Evolutionary conservation across 2,329 filamentous ascomycete species (phyloP), one percentile per base, ranked within the genome.

Genomic region (Trichoderma hamatum): DNA sequence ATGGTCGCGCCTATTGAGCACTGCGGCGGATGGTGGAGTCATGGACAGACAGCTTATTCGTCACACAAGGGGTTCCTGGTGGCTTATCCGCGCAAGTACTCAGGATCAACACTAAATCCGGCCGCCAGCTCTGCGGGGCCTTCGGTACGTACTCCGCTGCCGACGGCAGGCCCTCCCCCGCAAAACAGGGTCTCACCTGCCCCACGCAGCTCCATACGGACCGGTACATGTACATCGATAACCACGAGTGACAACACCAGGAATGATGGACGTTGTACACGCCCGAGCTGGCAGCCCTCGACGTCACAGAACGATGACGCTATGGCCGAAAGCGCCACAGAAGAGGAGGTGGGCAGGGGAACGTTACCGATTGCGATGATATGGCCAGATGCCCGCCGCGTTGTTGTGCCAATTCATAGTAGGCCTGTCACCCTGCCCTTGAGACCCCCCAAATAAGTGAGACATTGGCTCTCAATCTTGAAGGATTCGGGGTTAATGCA

Each of bases 71-170:
- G 55, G 51, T 43, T 55, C 51, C 51, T 65, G 51, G 62, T 46
- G 62, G 62, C 62, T 65, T 65, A 54, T 39, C 62, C 28, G n/a
- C 13, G 7, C 30, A 19, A 10, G 24, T 30, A 21, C n/a, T 62
- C 64, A 61, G 70, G 68, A 71, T 68, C 68, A 71, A 71, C 59
- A 70, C 34, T 70, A 70, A 70, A 60, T 71, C 70, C 70, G 70
- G 28, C 39, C 39, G 32, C 30, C 61, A 65, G 55, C 39, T 34
- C 46, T 21, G 21, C 32, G 54, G 49, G 54, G n/a, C 54, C 60
- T 49, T 65, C 54, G 68, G 68, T 69, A 69, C 68, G 61, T 69
- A 69, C 61, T 52, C 61, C 61, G 32, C 26, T 60, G 55, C 52
- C 19, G 46, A 34, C 24, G 55, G 52, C 26, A 55, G 61, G 26